Percentiles rank a stretch among this genome's conserved stretches.
Conservation (phyloP, 345 rosid species). For the Citrus glauca region DNA sequence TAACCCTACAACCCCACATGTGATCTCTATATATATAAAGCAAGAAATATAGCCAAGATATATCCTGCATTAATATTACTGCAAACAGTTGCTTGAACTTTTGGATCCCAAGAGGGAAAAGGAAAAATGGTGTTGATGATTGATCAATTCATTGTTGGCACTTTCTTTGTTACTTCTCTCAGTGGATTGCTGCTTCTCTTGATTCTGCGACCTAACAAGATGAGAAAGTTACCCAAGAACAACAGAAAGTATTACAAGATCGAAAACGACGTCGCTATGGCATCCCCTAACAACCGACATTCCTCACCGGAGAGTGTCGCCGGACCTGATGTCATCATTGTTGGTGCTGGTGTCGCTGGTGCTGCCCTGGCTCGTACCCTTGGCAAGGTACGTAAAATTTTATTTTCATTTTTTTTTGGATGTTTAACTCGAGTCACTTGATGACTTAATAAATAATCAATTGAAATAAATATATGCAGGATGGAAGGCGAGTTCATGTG, state of each 20-base stretch:
- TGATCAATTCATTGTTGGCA: slow-evolving; percentile 17
- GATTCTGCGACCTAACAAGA: slow-evolving; percentile 19
- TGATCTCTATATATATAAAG: too few relatives aligned
- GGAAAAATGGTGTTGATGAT: slow-evolving; percentile 5
- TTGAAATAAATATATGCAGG: slow-evolving; percentile 22
- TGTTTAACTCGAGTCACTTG: background rate
- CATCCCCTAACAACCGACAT: background rate
- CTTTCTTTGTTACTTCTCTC: slow-evolving; percentile 25
- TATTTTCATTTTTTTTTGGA: background rate
- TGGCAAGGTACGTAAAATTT: slow-evolving; percentile 29
- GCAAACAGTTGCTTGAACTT: background rate
- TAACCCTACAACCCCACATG: too few relatives aligned
- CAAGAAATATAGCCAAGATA: background rate
- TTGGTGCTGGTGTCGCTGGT: slow-evolving; percentile 61
- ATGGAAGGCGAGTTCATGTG: slow-evolving; percentile 51
- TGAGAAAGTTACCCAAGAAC: background rate
- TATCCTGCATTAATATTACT: too few relatives aligned
- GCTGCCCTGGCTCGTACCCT: slow-evolving; percentile 60
- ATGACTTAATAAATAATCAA: too few relatives aligned
- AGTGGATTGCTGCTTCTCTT: slow-evolving; percentile 15
- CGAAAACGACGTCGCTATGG: background rate
- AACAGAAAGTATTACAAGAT: background rate
- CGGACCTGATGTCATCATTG: slow-evolving; percentile 42
- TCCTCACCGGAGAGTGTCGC: slow-evolving; percentile 10
- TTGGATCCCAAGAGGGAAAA: background rate